Evolutionary conservation across 2,329 filamentous ascomycete genomes (phyloP), one percentile per base, ranked within the genome.

Genomic region (Aureobasidium namibiae): DNA sequence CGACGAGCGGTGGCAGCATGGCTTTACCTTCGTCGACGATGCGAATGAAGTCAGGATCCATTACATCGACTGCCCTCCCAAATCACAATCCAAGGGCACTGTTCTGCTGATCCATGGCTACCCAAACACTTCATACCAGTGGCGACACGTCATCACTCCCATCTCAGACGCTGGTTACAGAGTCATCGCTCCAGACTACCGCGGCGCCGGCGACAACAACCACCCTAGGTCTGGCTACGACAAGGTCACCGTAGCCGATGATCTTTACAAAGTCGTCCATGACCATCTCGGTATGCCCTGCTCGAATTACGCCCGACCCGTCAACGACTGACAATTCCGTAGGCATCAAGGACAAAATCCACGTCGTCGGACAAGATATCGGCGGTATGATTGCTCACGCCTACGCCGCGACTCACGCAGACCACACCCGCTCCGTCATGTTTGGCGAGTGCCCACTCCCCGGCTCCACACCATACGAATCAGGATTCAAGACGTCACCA

Each of bases 51-150:
- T 69, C 36, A 62, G 65, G 16, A 63, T 70, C 11, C 65, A 67
- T 59, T 67, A 68, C 60, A 62, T 62, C 8, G 59, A 59, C 7
- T 57, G 31, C 4, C 45, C 61, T 26, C 34, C 49, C 1, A 18
- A 24, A 16, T 16, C n/a, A 9, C 9, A 26, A 8, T 26, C 33
- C 4, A 70, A 70, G 63, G 74, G 74, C 23, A 67, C 69, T 10
- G 72, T 77, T 11, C 63, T 78, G 16, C 70, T 78, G n/a, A 74
- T 80, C 36, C 76, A 79, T 58, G 76, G 76, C 61, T 79, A 76
- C 60, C 76, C 76, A 2, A 71, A 79, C 62, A 77, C 76, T 6
- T 75, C 73, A 4, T 76, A 78, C 61, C 76, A 76, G 62, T 76
- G 73, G 61, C 73, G 74, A 7, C 69, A 72, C 49, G 72, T 74